Evolutionary conservation across 805 yeast genomes (phyloP).

Genomic region (Kuraishia piskuri): DNA sequence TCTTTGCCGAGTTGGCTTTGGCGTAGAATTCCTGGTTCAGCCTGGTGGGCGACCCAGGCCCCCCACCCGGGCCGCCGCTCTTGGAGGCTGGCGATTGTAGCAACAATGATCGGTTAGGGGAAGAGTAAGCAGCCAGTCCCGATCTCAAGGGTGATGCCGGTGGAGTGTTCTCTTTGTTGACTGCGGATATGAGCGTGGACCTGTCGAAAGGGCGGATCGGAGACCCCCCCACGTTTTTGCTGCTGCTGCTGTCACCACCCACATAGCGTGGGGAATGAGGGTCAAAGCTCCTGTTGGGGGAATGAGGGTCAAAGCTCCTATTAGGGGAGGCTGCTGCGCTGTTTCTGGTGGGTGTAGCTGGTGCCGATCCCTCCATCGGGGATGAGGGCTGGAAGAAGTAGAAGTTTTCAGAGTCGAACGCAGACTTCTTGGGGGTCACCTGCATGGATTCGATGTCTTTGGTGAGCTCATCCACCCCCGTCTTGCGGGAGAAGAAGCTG

Average conservation of each 20-base stretch:
- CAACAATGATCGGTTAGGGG: conserved; percentile 12
- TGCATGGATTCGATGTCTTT: conserved; percentile 22
- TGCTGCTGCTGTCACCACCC: conserved; percentile 21
- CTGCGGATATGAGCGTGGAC: conserved; percentile 31
- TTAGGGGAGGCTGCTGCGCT: conserved; percentile 11
- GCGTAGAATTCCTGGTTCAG: conserved; percentile 36
- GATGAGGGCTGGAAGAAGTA: neutral
- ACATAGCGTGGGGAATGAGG: conserved; percentile 8
- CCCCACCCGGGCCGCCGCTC: no score
- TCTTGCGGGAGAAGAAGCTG: conserved; percentile 1
- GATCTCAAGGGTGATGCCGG: conserved; percentile 18
- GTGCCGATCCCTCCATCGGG: conserved; percentile 8
- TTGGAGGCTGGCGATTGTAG: conserved; percentile 10
- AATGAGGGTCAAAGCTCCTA: neutral
- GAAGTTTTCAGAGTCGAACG: neutral
- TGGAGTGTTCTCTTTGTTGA: conserved; percentile 34
- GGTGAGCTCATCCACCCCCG: conserved; percentile 21
- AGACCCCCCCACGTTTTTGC: conserved; percentile 10
- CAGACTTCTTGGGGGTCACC: conserved; percentile 1
- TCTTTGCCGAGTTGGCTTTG: conserved; percentile 63
- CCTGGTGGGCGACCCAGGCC: conserved; percentile 13
- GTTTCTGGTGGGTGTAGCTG: conserved; percentile 14
- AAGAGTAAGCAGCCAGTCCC: conserved; percentile 9
- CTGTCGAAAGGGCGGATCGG: conserved; percentile 15
- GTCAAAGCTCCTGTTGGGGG: conserved; percentile 1